These are phyloP conservation scores for Laguncularia racemosa DNA, from an alignment of 345 rosid genomes.

Conservation along the genomic window DNA sequence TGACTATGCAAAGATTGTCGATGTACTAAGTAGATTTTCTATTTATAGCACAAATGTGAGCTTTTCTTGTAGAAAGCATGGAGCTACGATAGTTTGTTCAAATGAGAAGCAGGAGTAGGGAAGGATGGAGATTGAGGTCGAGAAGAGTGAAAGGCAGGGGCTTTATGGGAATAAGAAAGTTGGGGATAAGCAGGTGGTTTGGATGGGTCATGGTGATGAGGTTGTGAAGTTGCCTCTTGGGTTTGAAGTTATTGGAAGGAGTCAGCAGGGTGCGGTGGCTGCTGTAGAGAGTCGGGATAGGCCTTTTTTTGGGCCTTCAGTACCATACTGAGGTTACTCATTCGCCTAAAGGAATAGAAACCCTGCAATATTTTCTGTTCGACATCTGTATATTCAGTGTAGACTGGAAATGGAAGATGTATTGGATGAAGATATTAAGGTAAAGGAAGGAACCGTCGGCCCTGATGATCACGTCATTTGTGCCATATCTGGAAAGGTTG, in stretches of 20 bases:
- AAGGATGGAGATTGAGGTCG: slow-evolving; percentile 84
- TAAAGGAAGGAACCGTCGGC: slow-evolving; percentile 51
- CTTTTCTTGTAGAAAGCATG: no score
- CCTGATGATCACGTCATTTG: slow-evolving; percentile 88
- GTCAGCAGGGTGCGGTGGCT: slow-evolving; percentile 76
- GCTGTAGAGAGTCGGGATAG: slow-evolving; percentile 52
- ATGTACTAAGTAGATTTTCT: no score
- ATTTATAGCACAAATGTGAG: no score
- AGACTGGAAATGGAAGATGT: slow-evolving; percentile 88
- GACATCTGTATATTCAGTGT: slow-evolving; percentile 67
- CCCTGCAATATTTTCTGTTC: slow-evolving; percentile 61
- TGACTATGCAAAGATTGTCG: no score
- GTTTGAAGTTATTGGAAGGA: slow-evolving; percentile 66
- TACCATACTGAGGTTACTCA: slow-evolving; percentile 98
- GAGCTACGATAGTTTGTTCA: no score
- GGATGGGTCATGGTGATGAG: slow-evolving; percentile 99
- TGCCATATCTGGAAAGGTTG: slow-evolving; percentile 94
- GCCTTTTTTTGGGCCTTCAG: slow-evolving; percentile 83
- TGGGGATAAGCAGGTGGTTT: slow-evolving; percentile 73
- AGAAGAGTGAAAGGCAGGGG: slow-evolving; percentile 21
- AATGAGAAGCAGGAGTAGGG: slow-evolving; percentile 91
- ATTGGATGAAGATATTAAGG: slow-evolving; percentile 82
- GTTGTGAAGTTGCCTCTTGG: slow-evolving; percentile 61
- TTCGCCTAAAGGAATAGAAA: slow-evolving; percentile 93
- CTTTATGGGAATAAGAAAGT: slow-evolving; percentile 52